Evolutionary conservation across 1,284 basidiomycete species (phyloP).

Genomic region (Rhodotorula sp.): DNA sequence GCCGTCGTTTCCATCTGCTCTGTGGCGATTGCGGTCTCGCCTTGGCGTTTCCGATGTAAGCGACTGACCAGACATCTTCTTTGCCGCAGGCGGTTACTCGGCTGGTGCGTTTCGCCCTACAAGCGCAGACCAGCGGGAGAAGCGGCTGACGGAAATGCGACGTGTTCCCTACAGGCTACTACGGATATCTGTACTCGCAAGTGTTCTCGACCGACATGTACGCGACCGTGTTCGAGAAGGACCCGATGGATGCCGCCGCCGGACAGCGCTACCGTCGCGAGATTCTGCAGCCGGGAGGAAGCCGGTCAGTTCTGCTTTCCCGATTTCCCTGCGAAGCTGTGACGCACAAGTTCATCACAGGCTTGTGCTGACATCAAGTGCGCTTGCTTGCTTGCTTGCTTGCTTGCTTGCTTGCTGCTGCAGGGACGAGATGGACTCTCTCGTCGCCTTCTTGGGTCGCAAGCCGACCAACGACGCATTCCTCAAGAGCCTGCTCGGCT

Average conservation of each 20-base stretch:
- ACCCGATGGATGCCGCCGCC: slow-evolving; percentile 65
- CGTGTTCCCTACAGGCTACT: slow-evolving; percentile 50
- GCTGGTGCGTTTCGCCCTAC: not conserved
- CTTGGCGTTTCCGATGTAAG: not conserved
- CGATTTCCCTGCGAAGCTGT: not conserved
- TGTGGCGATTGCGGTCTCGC: no score
- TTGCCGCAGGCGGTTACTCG: slow-evolving; percentile 6
- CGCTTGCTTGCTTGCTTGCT: not conserved
- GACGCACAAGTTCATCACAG: not conserved
- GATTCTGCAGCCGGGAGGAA: slow-evolving; percentile 60
- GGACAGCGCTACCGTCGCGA: slow-evolving; percentile 57
- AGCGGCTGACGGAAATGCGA: not conserved
- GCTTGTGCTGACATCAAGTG: not conserved
- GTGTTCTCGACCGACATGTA: slow-evolving; percentile 80
- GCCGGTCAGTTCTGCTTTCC: slow-evolving; percentile 12
- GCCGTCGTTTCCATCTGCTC: no score
- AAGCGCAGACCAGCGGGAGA: no score
- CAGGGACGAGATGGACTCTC: slow-evolving; percentile 60
- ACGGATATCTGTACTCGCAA: slow-evolving; percentile 66
- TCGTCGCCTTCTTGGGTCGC: slow-evolving; percentile 71
- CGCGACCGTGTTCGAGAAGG: slow-evolving; percentile 69
- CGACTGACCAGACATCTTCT: not conserved
- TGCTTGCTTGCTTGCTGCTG: slow-evolving; percentile 29
- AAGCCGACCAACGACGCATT: slow-evolving; percentile 73
- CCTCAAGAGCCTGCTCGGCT: slow-evolving; percentile 56